These are phyloP conservation scores for Arachnopeziza araneosa DNA, from an alignment of 2,329 filamentous ascomycete genomes.

Conservation along the genomic window DNA sequence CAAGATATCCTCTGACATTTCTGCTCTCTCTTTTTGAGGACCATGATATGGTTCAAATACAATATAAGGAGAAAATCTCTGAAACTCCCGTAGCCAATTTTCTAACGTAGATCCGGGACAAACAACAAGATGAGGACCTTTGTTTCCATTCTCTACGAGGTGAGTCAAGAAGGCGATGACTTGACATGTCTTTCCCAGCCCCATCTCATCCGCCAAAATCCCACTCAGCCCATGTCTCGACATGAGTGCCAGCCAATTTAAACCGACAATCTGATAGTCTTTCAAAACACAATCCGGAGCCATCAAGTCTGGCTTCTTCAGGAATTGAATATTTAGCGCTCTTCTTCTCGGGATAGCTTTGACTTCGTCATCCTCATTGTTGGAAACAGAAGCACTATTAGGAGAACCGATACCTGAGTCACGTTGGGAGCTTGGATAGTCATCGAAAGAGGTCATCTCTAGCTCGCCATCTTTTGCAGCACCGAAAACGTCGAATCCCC, in stretches of 20 bases:
- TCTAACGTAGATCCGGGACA: slow-evolving; percentile 92
- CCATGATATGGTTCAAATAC: slow-evolving; percentile 68
- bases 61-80: slow-evolving; percentile 75
- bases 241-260: slow-evolving; percentile 89
- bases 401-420: slow-evolving; percentile 67
- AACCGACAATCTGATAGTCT: slow-evolving; percentile 86
- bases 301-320: slow-evolving; percentile 68
- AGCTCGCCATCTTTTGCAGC: slow-evolving; percentile 52
- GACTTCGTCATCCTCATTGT: slow-evolving; percentile 37
- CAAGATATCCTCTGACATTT: slow-evolving; percentile 61
- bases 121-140: slow-evolving; percentile 75
- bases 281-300: slow-evolving; percentile 72
- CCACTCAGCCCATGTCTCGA: slow-evolving; percentile 76
- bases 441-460: slow-evolving; percentile 45
- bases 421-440: slow-evolving; percentile 35
- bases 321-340: slow-evolving; percentile 26
- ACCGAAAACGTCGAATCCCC: slow-evolving; percentile 63
- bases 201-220: slow-evolving; percentile 97
- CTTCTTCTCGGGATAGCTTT: slow-evolving; percentile 22
- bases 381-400: slow-evolving; percentile 33
- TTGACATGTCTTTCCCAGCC: slow-evolving; percentile 91
- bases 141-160: slow-evolving; percentile 62
- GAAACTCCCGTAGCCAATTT: slow-evolving; percentile 91
- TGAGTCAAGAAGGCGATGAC: slow-evolving; percentile 89
- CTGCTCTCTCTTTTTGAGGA: slow-evolving; percentile 57